These are phyloP conservation scores for Platismatia glauca DNA, from an alignment of 495 filamentous ascomycete species.

Conservation along the genomic window DNA sequence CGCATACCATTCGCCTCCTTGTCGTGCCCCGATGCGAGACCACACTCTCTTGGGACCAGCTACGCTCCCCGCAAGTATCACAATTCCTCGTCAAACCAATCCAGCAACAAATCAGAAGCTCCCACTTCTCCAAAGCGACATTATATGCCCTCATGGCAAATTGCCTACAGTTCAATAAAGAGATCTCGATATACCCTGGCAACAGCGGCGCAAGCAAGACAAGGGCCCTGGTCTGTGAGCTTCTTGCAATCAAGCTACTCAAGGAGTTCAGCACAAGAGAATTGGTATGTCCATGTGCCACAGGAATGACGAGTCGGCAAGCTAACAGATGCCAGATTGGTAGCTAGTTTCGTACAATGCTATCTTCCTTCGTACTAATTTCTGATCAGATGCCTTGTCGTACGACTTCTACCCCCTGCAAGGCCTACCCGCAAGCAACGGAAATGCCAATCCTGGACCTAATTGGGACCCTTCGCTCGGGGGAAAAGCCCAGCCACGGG, in stretches of 20 bases:
- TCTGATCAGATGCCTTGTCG: constrained; percentile 68
- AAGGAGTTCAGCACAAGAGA: constrained; percentile 83
- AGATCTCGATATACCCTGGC: constrained; percentile 67
- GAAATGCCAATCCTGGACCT: constrained; percentile 26
- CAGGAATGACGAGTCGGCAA: not conserved
- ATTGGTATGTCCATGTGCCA: constrained; percentile 37
- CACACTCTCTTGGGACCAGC: constrained; percentile 88
- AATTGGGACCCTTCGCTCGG: constrained; percentile 31
- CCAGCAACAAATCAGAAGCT: constrained; percentile 68
- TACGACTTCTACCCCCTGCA: constrained; percentile 93
- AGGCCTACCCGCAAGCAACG: constrained; percentile 46
- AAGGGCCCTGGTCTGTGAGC: constrained; percentile 76
- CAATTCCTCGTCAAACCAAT: constrained; percentile 91
- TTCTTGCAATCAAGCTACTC: constrained; percentile 82
- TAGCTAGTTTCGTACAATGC: constrained; percentile 7
- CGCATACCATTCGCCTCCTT: constrained; percentile 75
- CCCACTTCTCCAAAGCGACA: constrained; percentile 76
- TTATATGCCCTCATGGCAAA: constrained; percentile 88
- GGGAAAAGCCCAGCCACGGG: constrained; percentile 36
- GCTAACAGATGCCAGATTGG: constrained; percentile 24
- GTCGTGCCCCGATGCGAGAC: constrained; percentile 80
- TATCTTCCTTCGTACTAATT: constrained; percentile 7
- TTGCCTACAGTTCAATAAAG: constrained; percentile 84
- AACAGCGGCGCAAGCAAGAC: constrained; percentile 75
- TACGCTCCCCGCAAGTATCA: constrained; percentile 87